These are phyloP conservation scores for Polytrichum formosum DNA, from an alignment of 225 moss, liverwort and hornwort genomes.

Conservation along the genomic window DNA sequence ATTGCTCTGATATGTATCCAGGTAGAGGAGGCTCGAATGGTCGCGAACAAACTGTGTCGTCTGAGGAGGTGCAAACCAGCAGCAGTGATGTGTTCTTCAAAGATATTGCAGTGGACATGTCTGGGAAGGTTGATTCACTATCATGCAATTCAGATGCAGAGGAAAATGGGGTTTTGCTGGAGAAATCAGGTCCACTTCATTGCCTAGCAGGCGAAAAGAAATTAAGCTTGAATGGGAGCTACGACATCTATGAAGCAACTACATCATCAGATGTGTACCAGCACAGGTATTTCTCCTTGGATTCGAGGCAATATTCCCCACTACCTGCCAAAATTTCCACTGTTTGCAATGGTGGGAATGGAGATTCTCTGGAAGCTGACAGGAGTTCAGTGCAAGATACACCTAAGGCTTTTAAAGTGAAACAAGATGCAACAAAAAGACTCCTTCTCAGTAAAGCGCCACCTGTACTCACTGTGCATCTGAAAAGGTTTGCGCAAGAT, in stretches of 20 bases:
- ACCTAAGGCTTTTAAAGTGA: slow-evolving; percentile 47
- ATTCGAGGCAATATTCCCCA: not conserved
- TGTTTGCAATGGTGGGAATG: slow-evolving; percentile 2
- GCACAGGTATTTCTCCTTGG: not conserved
- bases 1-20: slow-evolving; percentile 4
- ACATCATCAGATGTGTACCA: not conserved
- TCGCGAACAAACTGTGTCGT: not conserved
- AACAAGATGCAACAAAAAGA: slow-evolving; percentile 71
- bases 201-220: not conserved
- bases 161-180: slow-evolving; percentile 5
- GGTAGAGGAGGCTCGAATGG: slow-evolving; percentile 12
- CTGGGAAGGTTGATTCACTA: slow-evolving; percentile 5
- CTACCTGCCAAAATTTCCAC: not conserved
- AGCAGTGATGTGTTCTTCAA: slow-evolving; percentile 14
- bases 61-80: not conserved
- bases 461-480: slow-evolving; percentile 75
- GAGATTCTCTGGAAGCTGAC: slow-evolving; percentile 14
- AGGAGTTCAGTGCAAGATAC: slow-evolving; percentile 21
- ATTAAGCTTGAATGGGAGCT: not conserved
- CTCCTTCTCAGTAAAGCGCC: slow-evolving; percentile 76
- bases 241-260: not conserved
- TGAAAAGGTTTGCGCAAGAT: slow-evolving; percentile 90
- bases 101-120: slow-evolving; percentile 17
- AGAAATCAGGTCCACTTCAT: slow-evolving; percentile 5
- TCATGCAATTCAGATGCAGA: slow-evolving; percentile 2